Base-by-base conservation (phyloP, 768 basidiomycete species). In the Terana coerulea region DNA sequence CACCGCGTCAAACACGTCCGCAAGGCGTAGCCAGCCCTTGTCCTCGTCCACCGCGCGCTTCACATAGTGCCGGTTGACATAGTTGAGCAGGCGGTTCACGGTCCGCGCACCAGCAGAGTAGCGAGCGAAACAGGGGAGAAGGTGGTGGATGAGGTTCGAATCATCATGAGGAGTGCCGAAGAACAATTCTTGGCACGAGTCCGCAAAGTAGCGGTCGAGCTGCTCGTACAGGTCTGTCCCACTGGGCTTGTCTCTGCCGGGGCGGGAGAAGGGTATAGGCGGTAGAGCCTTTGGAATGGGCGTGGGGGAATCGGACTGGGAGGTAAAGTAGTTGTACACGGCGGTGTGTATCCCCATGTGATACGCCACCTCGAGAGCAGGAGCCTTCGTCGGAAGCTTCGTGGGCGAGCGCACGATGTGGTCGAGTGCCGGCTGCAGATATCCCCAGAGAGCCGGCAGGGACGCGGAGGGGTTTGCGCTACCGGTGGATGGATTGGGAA, bases 291-390 rank as follows among this genome's bases (percentile, higher is more conserved):
- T 21, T 22, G 51, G 42, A 22, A 51, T n/a, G 46, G 29, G 45
- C 10, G 57, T 56, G 21, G 66, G 52, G 35, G 69, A 71, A 42
- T 85, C 83, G 53, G 66, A 62, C 56, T 54, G 59, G 36, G 57
- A 52, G 54, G 72, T 74, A 71, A 73, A 83, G 78, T 88, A 89
- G 71, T 88, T 87, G 73, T 90, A 89, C 50, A 82, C 81, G n/a
- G 86, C 84, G 17, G 87, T 86, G 66, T 89, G 86, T 34, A 89
- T 83, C 52, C 86, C 85, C 64, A 85, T 80, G 61, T 88, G 86
- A 58, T 86, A 85, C 24, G 70, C 76, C 50, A 85, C 75, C 57
- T 88, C 87, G 59, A 89, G 81, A 11, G 83, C 71, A 30, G 88
- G 87, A 5, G 84, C 80, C 63, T 84, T 87, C 56, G 72, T 67